A percentile compares a stretch with the other conserved stretches of the same genome.
These are phyloP conservation scores for Alternaria sp. DNA, from an alignment of 2,329 filamentous ascomycete genomes.

Conservation along the genomic window DNA sequence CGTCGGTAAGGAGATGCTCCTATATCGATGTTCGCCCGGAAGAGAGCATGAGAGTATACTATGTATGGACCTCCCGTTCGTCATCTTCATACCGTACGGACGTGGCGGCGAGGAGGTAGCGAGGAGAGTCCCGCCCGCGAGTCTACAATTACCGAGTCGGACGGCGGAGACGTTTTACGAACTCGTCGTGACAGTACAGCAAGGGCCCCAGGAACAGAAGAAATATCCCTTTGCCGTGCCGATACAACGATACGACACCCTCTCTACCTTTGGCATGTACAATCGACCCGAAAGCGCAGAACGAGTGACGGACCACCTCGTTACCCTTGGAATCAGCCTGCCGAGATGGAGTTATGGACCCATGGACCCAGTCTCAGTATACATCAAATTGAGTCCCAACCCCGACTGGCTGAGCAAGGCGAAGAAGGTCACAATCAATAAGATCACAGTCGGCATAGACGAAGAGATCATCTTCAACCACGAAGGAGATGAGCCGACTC, in stretches of 20 bases:
- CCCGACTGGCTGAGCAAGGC: conserved; percentile 90
- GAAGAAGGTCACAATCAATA: conserved; percentile 88
- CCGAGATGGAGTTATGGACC: conserved; percentile 97
- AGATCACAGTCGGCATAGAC: conserved; percentile 91
- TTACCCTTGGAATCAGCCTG: conserved; percentile 88
- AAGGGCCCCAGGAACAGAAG: conserved; percentile 83
- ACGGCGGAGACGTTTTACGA: conserved; percentile 98
- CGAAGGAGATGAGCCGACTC: conserved; percentile 91
- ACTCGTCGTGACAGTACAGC: conserved; percentile 92
- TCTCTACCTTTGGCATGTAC: conserved; percentile 99
- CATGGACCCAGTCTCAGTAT: conserved; percentile 91
- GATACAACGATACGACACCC: conserved; percentile 89
- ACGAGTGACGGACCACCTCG: conserved; percentile 84
- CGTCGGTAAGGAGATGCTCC: conserved; percentile 91
- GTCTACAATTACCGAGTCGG: conserved; percentile 84
- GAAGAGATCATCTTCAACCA: conserved; percentile 99
- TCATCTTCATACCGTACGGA: conserved; percentile 95
- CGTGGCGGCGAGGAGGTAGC: conserved; percentile 89
- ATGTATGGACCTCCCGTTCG: conserved; percentile 95
- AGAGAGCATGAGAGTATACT: conserved; percentile 88
- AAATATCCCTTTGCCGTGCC: conserved; percentile 92
- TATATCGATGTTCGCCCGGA: conserved; percentile 85
- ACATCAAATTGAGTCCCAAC: conserved; percentile 92
- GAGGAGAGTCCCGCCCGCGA: conserved; percentile 87
- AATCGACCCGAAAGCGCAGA: conserved; percentile 92